Percentiles rank a stretch among this genome's conserved stretches.
Conservation (phyloP, 2,329 filamentous ascomycete genomes). For the Corinectria fuckeliana region DNA sequence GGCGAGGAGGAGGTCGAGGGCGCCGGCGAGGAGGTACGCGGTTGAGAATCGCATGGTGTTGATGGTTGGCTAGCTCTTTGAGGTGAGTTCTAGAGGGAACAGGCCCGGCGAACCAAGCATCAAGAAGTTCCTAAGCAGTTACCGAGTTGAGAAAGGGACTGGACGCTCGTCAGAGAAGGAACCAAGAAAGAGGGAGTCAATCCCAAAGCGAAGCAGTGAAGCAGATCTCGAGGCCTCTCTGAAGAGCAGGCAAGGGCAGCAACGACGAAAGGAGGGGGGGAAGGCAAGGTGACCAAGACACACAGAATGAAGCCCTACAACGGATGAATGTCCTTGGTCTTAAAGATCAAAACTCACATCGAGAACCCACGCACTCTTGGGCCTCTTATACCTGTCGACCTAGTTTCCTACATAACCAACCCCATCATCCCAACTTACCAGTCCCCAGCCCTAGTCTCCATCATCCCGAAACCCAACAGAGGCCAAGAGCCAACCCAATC, state of each 20-base stretch:
- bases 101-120: too few species aligned
- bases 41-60: constrained; percentile 31
- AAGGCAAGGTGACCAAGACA: not conserved
- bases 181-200: not conserved
- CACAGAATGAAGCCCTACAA: not conserved
- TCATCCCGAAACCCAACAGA: not conserved
- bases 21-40: constrained; percentile 17
- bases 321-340: not conserved
- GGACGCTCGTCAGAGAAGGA: not conserved
- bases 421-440: not conserved
- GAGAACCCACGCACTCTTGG: not conserved
- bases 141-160: not conserved
- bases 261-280: not conserved
- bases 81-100: too few species aligned
- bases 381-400: not conserved
- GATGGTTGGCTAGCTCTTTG: too few species aligned
- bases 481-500: not conserved
- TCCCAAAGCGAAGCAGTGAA: not conserved
- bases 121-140: not conserved
- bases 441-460: not conserved
- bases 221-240: not conserved
- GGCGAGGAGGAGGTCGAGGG: constrained; percentile 19
- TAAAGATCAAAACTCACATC: not conserved
- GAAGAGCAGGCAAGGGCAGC: not conserved
- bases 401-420: not conserved